A percentile compares a stretch with the other conserved stretches of the same genome.
Evolutionary conservation across 1,284 basidiomycete genomes (phyloP).

Genomic region (Tylopilus sp.): DNA sequence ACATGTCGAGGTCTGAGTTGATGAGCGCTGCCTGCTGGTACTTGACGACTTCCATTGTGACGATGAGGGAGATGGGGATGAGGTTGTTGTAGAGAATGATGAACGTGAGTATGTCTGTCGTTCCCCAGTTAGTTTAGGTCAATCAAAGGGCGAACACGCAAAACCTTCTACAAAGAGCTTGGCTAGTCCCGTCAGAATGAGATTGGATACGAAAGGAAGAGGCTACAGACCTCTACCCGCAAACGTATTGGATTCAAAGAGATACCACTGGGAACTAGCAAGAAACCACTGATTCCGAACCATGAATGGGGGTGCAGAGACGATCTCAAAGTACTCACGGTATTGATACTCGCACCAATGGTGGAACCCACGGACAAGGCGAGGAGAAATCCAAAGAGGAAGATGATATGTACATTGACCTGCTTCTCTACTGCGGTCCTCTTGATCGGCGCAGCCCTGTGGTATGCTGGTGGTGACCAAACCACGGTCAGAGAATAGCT

Average conservation of each 20-base stretch:
- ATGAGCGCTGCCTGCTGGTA: slow-evolving; percentile 97
- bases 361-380: slow-evolving; percentile 89
- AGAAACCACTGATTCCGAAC: slow-evolving; percentile 68
- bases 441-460: slow-evolving; percentile 91
- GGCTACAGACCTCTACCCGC: slow-evolving; percentile 54
- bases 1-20: slow-evolving; percentile 97
- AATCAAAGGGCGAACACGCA: not conserved
- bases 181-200: slow-evolving; percentile 41
- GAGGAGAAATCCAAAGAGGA: slow-evolving; percentile 87
- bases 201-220: not conserved
- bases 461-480: not conserved
- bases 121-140: slow-evolving; percentile 8
- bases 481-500: not conserved
- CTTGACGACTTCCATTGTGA: slow-evolving; percentile 99
- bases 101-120: slow-evolving; percentile 90
- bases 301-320: slow-evolving; percentile 6
- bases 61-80: slow-evolving; percentile 98
- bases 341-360: slow-evolving; percentile 85
- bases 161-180: slow-evolving; percentile 78
- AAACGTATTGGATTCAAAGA: slow-evolving; percentile 56
- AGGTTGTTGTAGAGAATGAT: slow-evolving; percentile 99
- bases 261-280: slow-evolving; percentile 80
- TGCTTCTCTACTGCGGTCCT: slow-evolving; percentile 94
- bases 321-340: slow-evolving; percentile 34
- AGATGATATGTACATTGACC: slow-evolving; percentile 97